Percentiles rank a stretch among this genome's conserved stretches.
These are phyloP conservation scores for Catenaria anguillulae DNA, from an alignment of 371 early-diverging fungal species.

Conservation along the genomic window DNA sequence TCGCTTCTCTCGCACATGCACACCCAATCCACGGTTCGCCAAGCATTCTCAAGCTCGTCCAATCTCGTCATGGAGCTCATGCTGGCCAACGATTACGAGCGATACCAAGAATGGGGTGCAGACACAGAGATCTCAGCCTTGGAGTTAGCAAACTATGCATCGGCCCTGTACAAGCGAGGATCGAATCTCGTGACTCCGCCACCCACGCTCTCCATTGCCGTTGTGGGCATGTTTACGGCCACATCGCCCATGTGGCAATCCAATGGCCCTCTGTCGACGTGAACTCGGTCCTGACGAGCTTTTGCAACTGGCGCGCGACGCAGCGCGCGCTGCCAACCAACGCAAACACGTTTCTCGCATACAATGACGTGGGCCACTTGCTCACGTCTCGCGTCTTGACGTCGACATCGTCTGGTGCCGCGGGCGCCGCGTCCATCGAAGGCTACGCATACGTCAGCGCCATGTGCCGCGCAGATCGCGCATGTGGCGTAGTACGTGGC, in stretches of 20 bases:
- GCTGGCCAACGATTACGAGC: slow-evolving; percentile 8
- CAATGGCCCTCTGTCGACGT: not conserved
- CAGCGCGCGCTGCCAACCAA: not conserved
- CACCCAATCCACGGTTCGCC: too few species aligned
- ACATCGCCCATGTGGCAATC: slow-evolving; percentile 6
- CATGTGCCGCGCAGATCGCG: not conserved
- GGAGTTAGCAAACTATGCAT: slow-evolving; percentile 3
- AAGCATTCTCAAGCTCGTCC: too few species aligned
- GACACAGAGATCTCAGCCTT: not conserved
- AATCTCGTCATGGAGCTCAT: slow-evolving; percentile 6
- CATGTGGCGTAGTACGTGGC: not conserved
- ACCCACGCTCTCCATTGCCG: not conserved
- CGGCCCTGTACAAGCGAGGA: not conserved
- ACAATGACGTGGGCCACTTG: slow-evolving; percentile 4
- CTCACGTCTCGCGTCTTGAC: slow-evolving; percentile 1
- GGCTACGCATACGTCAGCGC: slow-evolving; percentile 7
- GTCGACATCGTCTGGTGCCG: not conserved
- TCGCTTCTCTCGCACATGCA: too few species aligned
- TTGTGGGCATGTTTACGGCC: slow-evolving; percentile 8
- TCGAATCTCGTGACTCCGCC: not conserved
- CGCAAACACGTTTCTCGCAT: not conserved
- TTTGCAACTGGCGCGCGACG: slow-evolving; percentile 4
- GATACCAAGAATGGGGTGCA: slow-evolving; percentile 5
- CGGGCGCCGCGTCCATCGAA: slow-evolving; percentile 6
- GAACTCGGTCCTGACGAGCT: slow-evolving; percentile 1